Conservation (phyloP, 345 rosid species). For the Laguncularia racemosa region DNA sequence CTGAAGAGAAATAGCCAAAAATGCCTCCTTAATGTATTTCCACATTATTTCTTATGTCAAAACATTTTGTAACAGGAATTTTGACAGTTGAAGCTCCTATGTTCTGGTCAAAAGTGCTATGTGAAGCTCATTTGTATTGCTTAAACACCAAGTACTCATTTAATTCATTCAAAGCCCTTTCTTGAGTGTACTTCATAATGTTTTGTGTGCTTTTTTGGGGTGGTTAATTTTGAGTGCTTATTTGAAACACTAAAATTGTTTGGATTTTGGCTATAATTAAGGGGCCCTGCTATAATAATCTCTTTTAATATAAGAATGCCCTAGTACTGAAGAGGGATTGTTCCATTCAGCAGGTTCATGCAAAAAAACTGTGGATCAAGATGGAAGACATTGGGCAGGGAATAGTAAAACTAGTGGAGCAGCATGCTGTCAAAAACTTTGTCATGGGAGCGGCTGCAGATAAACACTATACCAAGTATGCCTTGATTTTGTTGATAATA, state of each 20-base stretch:
- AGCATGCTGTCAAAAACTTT: conserved; percentile 43
- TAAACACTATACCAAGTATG: conserved; percentile 42
- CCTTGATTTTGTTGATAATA: neutral
- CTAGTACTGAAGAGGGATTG: neutral
- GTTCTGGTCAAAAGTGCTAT: no score
- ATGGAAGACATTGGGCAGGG: conserved; percentile 54
- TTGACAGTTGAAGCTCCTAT: no score
- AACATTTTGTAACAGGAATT: no score
- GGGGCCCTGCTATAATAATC: no score
- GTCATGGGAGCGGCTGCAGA: conserved; percentile 78
- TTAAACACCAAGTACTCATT: no score
- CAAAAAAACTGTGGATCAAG: conserved; percentile 34
- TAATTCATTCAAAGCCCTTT: no score
- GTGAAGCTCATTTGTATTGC: no score
- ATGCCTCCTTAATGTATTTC: no score
- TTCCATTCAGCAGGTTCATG: conserved; percentile 26
- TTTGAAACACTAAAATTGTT: no score
- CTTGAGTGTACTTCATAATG: neutral
- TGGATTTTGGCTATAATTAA: no score
- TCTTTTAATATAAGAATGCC: neutral
- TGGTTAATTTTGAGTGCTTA: neutral
- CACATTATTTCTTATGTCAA: no score
- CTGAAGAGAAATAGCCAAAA: no score
- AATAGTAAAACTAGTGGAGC: conserved; percentile 47
- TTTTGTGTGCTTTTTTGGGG: neutral